Evolutionary conservation across 805 yeast species (phyloP).

Genomic region (Candida germanica): DNA sequence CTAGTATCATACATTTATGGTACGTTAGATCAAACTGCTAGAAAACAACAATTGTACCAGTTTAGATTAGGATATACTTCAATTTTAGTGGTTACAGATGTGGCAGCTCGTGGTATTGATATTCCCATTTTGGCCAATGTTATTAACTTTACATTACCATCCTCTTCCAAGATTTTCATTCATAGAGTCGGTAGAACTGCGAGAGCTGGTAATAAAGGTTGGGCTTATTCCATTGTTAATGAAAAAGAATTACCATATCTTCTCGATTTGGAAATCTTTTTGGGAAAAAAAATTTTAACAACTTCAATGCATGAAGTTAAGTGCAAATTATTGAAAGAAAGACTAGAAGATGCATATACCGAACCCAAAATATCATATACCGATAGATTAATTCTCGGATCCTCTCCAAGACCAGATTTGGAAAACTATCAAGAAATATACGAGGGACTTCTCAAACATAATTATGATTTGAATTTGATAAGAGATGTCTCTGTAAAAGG

Average conservation of each 20-base stretch:
- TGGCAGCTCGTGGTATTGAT: constrained; percentile 98
- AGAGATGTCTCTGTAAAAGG: constrained; percentile 79
- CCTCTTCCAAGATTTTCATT: constrained; percentile 87
- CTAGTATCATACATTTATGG: constrained; percentile 90
- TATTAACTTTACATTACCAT: constrained; percentile 85
- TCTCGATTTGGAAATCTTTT: constrained; percentile 82
- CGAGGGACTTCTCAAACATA: constrained; percentile 54
- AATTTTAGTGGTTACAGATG: constrained; percentile 94
- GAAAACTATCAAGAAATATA: constrained; percentile 74
- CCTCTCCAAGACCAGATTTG: constrained; percentile 68
- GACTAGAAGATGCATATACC: constrained; percentile 36
- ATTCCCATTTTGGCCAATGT: constrained; percentile 95
- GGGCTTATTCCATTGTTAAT: constrained; percentile 90
- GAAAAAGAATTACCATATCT: constrained; percentile 88
- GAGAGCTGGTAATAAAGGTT: constrained; percentile 96
- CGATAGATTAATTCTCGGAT: constrained; percentile 76
- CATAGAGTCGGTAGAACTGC: constrained; percentile 99
- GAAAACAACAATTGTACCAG: constrained; percentile 81
- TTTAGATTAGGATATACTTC: constrained; percentile 83
- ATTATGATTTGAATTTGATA: constrained; percentile 65
- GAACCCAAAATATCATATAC: constrained; percentile 69
- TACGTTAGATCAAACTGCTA: constrained; percentile 90
- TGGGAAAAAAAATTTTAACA: constrained; percentile 76
- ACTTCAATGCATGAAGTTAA: constrained; percentile 68
- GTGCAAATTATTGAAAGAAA: constrained; percentile 46